Evolutionary conservation across 2,329 filamentous ascomycete genomes (phyloP), one percentile per base, ranked within the genome.

Genomic region (Xylaria polymorpha): DNA sequence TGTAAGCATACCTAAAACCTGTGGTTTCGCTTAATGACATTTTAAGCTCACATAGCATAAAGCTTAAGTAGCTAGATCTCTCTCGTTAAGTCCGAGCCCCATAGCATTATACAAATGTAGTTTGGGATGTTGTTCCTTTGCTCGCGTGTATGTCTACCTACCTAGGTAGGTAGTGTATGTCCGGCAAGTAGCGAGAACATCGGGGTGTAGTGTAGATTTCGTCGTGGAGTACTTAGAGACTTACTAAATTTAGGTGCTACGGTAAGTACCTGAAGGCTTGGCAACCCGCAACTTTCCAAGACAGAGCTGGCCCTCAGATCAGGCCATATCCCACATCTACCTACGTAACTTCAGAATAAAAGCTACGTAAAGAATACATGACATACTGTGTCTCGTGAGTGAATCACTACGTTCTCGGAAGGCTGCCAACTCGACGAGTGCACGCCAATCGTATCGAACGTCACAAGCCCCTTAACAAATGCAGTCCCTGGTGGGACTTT

Each of bases 191-290:
- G 53, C 35, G 44, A 20, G 32, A 51, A 37, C 9, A 25, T 35
- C 20, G 58, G 25, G 43, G 35, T 29, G 25, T 29, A 29, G 25
- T 29, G 22, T 41, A 12, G 58, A 44, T 22, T 61, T n/a, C 58
- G n/a, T 39, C 44, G 25, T 29, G 12, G 6, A 22, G 32, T 53
- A 35, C 50, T n/a, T n/a, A 25, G 18, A 32, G 25, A 53, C 50
- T n/a, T 61, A 32, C 59, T 61, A 61, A 51, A 61, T 61, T 51
- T 51, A 61, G 59, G 46, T 51, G 35, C 20, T 14, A 22, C 15
- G 25, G 29, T 29, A 55, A 15, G 29, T 37, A 35, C 18, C 32
- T 18, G 14, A 46, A 35, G 1, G 58, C 58, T 61, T 53, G 46
- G 59, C 46, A 61, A 12, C 9, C 43, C 46, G 32, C 44, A 61